Conservation (phyloP, 768 basidiomycete genomes). For the Hypholoma fasciculare region DNA sequence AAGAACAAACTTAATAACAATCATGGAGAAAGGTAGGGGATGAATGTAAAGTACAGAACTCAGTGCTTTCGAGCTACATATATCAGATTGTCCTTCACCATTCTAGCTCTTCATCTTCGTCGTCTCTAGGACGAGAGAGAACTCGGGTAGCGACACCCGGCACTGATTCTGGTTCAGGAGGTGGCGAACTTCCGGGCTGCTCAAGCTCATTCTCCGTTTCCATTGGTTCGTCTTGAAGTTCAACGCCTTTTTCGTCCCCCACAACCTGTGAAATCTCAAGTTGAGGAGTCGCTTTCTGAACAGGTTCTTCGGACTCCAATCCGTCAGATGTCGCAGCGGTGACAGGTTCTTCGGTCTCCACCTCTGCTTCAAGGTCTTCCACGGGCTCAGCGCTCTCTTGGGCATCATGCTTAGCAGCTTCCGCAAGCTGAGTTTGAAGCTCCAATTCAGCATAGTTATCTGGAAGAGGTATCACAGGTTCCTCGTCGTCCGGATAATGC, state of each 20-base stretch:
- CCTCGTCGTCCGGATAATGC: constrained; percentile 11
- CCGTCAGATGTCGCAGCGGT: neutral
- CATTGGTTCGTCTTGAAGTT: neutral
- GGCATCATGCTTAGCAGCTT: neutral
- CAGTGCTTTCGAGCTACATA: neutral
- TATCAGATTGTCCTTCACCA: constrained; percentile 9
- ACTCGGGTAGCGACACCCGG: constrained; percentile 15
- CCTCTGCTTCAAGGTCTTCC: neutral
- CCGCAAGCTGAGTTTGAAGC: neutral
- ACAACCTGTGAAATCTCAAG: neutral
- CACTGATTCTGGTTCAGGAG: constrained; percentile 8
- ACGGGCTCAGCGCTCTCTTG: neutral
- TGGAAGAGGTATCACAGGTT: neutral
- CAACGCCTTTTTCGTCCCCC: neutral
- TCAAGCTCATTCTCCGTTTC: constrained; percentile 6
- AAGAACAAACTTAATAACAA: neutral
- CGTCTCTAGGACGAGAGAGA: constrained; percentile 15
- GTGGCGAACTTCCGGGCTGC: constrained; percentile 4
- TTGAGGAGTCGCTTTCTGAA: neutral
- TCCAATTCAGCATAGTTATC: neutral
- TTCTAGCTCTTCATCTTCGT: constrained; percentile 18
- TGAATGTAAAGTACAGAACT: neutral
- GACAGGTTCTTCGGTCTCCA: neutral
- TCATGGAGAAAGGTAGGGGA: neutral
- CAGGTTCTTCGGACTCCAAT: neutral